phyloP scores from a whole-genome alignment of 2,329 filamentous ascomycete genomes.

The Nectriaceae sp. region DNA sequence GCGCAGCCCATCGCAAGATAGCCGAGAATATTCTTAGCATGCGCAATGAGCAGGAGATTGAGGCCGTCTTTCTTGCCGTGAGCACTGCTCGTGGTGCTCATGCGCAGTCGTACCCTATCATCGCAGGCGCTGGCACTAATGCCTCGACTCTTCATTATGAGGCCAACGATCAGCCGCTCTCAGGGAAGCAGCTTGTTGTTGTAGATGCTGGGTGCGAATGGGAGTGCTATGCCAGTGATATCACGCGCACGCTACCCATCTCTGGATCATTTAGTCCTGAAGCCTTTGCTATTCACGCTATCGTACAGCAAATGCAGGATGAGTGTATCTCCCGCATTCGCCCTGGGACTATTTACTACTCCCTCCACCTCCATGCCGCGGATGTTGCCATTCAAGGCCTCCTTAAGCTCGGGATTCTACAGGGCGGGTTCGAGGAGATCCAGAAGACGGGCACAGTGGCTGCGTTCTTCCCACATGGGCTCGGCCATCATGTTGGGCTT shows the following conservation, averaged over 20 bases:
- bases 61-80: constrained; percentile 72
- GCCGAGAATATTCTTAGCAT: constrained; percentile 64
- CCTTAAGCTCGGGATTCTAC: constrained; percentile 70
- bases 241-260: constrained; percentile 86
- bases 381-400: constrained; percentile 72
- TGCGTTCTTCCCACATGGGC: constrained; percentile 68
- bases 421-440: constrained; percentile 61
- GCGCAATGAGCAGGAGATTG: constrained; percentile 78
- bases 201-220: constrained; percentile 89
- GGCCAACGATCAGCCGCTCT: constrained; percentile 73
- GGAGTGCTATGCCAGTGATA: constrained; percentile 82
- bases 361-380: constrained; percentile 73
- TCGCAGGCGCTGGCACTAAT: constrained; percentile 81
- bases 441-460: constrained; percentile 53
- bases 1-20: constrained; percentile 73
- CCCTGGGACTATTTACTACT: constrained; percentile 70
- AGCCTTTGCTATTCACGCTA: constrained; percentile 70
- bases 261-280: constrained; percentile 68
- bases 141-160: constrained; percentile 86
- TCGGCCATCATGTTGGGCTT: constrained; percentile 66
- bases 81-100: constrained; percentile 75
- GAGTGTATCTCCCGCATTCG: constrained; percentile 69
- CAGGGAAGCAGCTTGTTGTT: constrained; percentile 71
- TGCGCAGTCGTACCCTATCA: constrained; percentile 83
- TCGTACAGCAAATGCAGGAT: constrained; percentile 81